Base-by-base conservation (phyloP, 2,329 filamentous ascomycete species). In the Septoria linicola region DNA sequence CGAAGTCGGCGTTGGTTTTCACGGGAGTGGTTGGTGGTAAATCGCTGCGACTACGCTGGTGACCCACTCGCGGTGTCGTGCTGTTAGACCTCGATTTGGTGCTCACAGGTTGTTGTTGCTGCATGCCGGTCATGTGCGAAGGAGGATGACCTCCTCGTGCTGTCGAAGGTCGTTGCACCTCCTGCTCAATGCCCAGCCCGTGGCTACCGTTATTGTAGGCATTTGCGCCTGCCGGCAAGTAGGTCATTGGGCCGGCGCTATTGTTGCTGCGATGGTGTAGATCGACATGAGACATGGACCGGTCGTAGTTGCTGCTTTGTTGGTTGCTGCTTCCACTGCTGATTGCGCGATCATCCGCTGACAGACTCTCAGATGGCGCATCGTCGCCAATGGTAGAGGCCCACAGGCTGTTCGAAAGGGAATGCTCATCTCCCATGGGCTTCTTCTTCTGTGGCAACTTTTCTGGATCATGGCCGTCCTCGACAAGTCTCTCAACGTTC, bases 401-500 rank as follows among this genome's bases (percentile, higher is more conserved):
- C 46, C 50, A 53, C 25, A 51, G 40, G 41, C 46, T 56, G 37
- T 57, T 55, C 25, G 43, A 46, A 11, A 56, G 39, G 20, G 55
- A 59, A 13, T 47, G 46, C 37, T 57, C 53, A 20, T 59, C 57
- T 32, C 52, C 41, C 19, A 30, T n/a, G n/a, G 34, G 44, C 11
- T 46, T 41, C 13, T 53, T 53, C 41, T 46, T 44, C 31, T 35
- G 36, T 4, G 44, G 34, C 4, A 53, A 21, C 13, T 40, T 23
- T 8, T 53, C 46, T 4, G 55, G 53, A 37, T 62, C 59, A 16
- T 53, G 39, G 42, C 58, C 60, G 21, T 56, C 53, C 51, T 63
- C 60, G 37, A 60, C 54, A 47, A 56, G 55, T 51, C 54, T 57
- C 51, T 63, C 64, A 13, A 54, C 44, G 25, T 58, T 61, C 17